A percentile compares a stretch with the other conserved stretches of the same genome.
phyloP scores from a whole-genome alignment of 305 asterid genomes.

The Ajuga reptans region DNA sequence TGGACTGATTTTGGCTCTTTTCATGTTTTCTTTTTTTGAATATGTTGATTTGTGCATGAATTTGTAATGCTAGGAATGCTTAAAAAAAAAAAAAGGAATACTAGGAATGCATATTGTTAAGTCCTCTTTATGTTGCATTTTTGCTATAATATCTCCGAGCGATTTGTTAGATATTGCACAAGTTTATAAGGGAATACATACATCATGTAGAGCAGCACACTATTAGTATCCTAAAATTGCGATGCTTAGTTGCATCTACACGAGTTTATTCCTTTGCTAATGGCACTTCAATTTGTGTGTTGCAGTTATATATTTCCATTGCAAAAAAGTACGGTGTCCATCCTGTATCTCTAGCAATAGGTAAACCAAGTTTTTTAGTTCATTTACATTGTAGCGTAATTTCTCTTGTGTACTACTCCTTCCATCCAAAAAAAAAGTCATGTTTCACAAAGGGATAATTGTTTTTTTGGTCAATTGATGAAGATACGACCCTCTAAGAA shows the following conservation, averaged over 20 bases:
- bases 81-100: background rate
- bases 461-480: too few relatives aligned
- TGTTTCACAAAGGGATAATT: too few relatives aligned
- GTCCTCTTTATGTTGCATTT: background rate
- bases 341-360: slow-evolving; percentile 80
- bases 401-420: background rate
- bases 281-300: slow-evolving; percentile 20
- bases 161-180: slow-evolving; percentile 14
- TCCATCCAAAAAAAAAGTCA: too few relatives aligned
- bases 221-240: background rate
- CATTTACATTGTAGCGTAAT: slow-evolving; percentile 3
- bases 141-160: background rate
- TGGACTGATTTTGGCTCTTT: background rate
- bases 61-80: background rate
- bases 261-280: slow-evolving; percentile 6
- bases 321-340: slow-evolving; percentile 48
- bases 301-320: slow-evolving; percentile 56
- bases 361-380: slow-evolving; percentile 26
- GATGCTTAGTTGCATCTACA: slow-evolving; percentile 11
- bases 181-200: background rate
- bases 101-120: background rate
- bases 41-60: background rate
- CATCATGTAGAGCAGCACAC: slow-evolving; percentile 1
- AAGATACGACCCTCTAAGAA: too few relatives aligned
- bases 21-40: background rate